Evolutionary conservation across 2,329 filamentous ascomycete genomes (phyloP).

Genomic region (Aureobasidium lini): DNA sequence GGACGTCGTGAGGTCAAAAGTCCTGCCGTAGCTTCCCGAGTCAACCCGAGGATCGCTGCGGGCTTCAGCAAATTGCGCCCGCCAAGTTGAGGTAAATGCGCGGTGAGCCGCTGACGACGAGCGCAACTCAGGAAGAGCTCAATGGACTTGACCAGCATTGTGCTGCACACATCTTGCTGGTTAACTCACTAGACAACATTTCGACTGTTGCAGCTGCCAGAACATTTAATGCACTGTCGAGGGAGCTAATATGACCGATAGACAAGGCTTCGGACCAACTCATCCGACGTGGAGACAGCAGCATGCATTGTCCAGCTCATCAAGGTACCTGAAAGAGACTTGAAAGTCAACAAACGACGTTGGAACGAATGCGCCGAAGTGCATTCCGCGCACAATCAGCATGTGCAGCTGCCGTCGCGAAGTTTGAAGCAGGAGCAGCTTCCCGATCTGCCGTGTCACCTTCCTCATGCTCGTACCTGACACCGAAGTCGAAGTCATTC

Average conservation of each 20-base stretch:
- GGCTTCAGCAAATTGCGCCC: constrained; percentile 11
- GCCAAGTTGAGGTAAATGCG: not conserved
- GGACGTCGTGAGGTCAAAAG: constrained; percentile 5
- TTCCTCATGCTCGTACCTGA: not conserved
- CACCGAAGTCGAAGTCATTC: not conserved
- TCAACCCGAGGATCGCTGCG: constrained; percentile 10
- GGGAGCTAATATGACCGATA: not conserved
- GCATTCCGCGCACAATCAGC: not conserved
- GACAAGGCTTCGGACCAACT: not conserved
- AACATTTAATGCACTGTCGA: too few species aligned
- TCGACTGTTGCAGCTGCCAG: too few species aligned
- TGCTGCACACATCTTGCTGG: not conserved
- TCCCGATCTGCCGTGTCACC: not conserved
- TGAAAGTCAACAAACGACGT: not conserved
- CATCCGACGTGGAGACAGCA: not conserved
- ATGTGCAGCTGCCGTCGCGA: not conserved
- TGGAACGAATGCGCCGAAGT: not conserved
- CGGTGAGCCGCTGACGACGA: constrained; percentile 7
- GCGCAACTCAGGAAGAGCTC: not conserved
- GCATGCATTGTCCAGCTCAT: constrained; percentile 7
- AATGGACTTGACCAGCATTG: not conserved
- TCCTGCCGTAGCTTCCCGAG: constrained; percentile 3
- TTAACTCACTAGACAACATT: not conserved
- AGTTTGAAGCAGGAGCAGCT: not conserved
- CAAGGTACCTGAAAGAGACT: not conserved